Conservation (phyloP, 139 green algal species). For the Astrephomene gubernaculifera region DNA sequence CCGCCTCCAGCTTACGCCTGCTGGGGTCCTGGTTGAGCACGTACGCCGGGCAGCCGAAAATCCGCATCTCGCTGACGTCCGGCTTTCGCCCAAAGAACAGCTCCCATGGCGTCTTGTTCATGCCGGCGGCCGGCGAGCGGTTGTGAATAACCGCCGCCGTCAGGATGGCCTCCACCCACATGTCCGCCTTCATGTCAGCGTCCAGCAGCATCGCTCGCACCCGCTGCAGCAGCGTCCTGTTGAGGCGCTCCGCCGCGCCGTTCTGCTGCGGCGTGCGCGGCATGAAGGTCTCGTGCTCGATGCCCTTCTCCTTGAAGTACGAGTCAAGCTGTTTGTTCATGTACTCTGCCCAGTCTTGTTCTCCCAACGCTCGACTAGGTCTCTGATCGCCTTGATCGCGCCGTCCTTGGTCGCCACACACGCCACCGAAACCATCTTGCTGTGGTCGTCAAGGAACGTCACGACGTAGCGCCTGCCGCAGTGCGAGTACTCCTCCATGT, state of each 20-base stretch:
- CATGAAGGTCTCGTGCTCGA: background rate
- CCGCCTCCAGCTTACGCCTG: no score
- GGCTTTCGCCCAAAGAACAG: background rate
- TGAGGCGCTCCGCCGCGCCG: slow-evolving; percentile 38
- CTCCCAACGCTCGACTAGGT: background rate
- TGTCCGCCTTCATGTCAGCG: background rate
- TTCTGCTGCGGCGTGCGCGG: slow-evolving; percentile 26
- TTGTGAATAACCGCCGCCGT: background rate
- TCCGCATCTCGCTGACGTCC: background rate
- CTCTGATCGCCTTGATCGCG: background rate
- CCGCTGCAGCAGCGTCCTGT: slow-evolving; percentile 43
- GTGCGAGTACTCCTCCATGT: no score
- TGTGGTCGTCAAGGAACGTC: slow-evolving; percentile 45
- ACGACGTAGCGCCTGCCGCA: slow-evolving; percentile 2
- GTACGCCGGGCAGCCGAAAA: background rate
- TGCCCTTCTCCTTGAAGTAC: background rate
- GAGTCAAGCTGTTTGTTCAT: background rate
- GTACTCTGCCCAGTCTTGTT: slow-evolving; percentile 1
- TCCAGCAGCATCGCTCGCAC: slow-evolving; percentile 36
- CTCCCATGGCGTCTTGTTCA: background rate
- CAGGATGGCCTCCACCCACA: background rate
- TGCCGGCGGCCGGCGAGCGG: background rate
- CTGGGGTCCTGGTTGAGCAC: background rate
- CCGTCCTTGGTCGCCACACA: background rate
- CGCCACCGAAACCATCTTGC: background rate